These are phyloP conservation scores for Globisporangium nodosum DNA, from an alignment of 352 stramenopile genomes.

Conservation along the genomic window DNA sequence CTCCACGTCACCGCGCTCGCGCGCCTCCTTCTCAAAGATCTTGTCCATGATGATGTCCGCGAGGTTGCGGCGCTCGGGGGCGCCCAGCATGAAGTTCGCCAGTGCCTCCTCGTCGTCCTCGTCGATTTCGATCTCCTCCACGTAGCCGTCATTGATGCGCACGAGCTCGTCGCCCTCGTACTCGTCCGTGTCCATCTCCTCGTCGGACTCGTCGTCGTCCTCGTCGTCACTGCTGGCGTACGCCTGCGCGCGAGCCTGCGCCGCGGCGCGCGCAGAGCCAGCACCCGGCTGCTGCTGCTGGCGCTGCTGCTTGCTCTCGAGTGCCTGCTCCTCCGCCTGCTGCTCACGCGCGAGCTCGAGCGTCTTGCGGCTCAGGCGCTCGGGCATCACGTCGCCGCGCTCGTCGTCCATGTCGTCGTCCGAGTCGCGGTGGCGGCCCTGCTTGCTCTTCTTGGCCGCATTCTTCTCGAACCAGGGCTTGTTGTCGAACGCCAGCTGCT, in stretches of 20 bases:
- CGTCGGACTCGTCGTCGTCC: slow-evolving; percentile 69
- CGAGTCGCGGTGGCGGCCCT: slow-evolving; percentile 16
- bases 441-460: slow-evolving; percentile 26
- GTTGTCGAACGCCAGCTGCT: slow-evolving; percentile 81
- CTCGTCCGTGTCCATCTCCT: slow-evolving; percentile 84
- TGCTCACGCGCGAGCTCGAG: slow-evolving; percentile 71
- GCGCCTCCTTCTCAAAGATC: slow-evolving; percentile 95
- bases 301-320: slow-evolving; percentile 27
- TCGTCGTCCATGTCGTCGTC: slow-evolving; percentile 62
- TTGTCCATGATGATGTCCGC: slow-evolving; percentile 99
- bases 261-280: slow-evolving; percentile 11
- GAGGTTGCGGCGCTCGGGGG: slow-evolving; percentile 87
- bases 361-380: slow-evolving; percentile 79
- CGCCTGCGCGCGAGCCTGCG: slow-evolving; percentile 18
- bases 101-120: slow-evolving; percentile 85
- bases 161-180: slow-evolving; percentile 88
- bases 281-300: slow-evolving; percentile 13
- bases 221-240: slow-evolving; percentile 65
- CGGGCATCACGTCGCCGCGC: slow-evolving; percentile 60
- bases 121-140: slow-evolving; percentile 87
- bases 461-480: slow-evolving; percentile 84
- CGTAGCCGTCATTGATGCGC: slow-evolving; percentile 88
- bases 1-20: slow-evolving; percentile 76
- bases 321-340: slow-evolving; percentile 69
- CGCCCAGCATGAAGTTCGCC: slow-evolving; percentile 84